A percentile compares a stretch with the other conserved stretches of the same genome.
phyloP scores from a whole-genome alignment of 768 basidiomycete species.

The Suillus subalutaceus region DNA sequence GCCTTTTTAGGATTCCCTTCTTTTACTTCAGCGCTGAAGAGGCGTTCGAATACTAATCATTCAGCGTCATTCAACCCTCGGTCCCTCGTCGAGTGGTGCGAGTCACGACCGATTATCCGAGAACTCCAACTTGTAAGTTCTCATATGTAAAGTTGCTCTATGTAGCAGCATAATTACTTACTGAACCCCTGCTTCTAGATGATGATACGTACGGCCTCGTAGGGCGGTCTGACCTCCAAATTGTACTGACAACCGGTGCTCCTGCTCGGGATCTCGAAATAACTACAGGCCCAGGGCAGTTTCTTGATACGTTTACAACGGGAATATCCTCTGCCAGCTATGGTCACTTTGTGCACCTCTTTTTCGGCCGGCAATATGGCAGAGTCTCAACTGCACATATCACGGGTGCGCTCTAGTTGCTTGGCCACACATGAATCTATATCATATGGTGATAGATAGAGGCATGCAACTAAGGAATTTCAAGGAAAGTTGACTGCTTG shows the following conservation, averaged over 20 bases:
- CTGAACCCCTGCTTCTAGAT: not conserved
- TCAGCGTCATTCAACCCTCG: constrained; percentile 1
- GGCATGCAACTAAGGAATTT: not conserved
- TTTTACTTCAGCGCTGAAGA: not conserved
- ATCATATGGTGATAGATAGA: constrained; percentile 2
- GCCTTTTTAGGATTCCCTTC: constrained; percentile 3
- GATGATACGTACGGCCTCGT: not conserved
- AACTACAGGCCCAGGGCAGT: not conserved
- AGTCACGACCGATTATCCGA: not conserved
- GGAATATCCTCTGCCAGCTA: not conserved
- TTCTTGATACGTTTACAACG: not conserved
- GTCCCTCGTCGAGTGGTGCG: not conserved
- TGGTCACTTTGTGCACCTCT: not conserved
- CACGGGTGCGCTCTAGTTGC: not conserved
- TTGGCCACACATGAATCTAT: not conserved
- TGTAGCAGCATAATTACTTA: not conserved
- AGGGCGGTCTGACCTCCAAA: not conserved
- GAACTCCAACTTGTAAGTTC: constrained; percentile 1
- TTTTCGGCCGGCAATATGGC: not conserved
- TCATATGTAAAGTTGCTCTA: not conserved
- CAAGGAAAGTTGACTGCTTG: not conserved
- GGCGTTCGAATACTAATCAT: not conserved
- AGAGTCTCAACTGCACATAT: not conserved
- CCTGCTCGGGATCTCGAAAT: not conserved
- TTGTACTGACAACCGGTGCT: not conserved